These are phyloP conservation scores for Nicotiana sylvestris DNA, from an alignment of 257 asterid genomes.

Conservation along the genomic window DNA sequence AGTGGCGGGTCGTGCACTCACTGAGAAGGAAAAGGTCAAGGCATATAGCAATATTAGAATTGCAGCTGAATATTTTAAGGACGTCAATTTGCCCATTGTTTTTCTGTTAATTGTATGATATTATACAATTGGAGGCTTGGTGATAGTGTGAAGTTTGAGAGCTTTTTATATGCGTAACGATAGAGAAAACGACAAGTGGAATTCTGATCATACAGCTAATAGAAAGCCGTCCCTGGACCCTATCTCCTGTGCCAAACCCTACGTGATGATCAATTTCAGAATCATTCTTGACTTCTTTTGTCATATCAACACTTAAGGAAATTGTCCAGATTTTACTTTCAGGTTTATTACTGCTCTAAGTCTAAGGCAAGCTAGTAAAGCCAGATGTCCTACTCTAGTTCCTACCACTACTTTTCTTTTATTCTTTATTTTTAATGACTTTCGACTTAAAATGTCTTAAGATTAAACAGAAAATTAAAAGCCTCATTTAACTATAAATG, in stretches of 20 bases:
- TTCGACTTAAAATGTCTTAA: neutral
- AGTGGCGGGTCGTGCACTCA: conserved; percentile 53
- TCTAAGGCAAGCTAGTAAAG: neutral
- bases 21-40: conserved; percentile 18
- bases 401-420: neutral
- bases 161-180: conserved; percentile 15
- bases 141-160: neutral
- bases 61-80: conserved; percentile 8
- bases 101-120: neutral
- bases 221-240: conserved; percentile 63
- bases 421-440: too few species aligned
- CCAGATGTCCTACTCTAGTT: neutral
- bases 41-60: conserved; percentile 12
- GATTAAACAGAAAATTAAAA: too few species aligned
- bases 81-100: conserved; percentile 26
- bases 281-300: neutral
- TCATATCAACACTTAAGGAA: neutral
- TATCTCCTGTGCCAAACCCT: conserved; percentile 15
- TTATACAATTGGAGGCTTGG: conserved; percentile 12
- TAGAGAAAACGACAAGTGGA: neutral
- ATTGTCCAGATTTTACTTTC: neutral
- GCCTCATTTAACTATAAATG: too few species aligned
- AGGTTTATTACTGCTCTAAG: neutral
- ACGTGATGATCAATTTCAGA: conserved; percentile 19
- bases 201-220: conserved; percentile 58